Evolutionary conservation across 768 basidiomycete species (phyloP), one percentile per base, ranked within the genome.

Genomic region (Panellus pusillus): DNA sequence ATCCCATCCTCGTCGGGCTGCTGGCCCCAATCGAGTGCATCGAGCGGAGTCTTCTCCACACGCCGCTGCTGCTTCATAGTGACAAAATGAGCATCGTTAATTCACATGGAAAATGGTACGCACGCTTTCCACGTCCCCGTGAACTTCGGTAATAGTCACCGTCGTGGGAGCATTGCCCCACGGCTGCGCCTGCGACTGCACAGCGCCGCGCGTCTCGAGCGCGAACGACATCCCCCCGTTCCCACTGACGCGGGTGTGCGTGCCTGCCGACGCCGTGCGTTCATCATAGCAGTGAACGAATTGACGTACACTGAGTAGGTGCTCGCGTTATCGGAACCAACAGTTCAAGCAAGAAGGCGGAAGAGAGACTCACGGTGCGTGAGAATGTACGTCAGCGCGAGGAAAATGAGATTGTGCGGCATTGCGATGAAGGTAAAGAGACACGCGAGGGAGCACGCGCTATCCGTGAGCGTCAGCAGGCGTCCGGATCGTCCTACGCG

Each of bases 361-460:
- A 7, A 37, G 7, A 36, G 28, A 14, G 18, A 64, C 73, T 27
- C 66, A 78, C 78, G 65, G 60, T 77, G 74, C 11, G 77, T 79
- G 9, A 76, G 64, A 7, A 79, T 58, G 51, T 75, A 77, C 48
- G 74, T 69, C 9, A 80, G 57, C 1, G 68, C 69, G 20, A 79
- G 61, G 63, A 74, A 78, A 35, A 77, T 63, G 55, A 78, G 72
- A 4, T 72, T 78, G 42, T 74, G 68, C 1, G 77, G 75, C 19
- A 76, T 51, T 6, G 77, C 63, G 38, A 76, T 72, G 54, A 74
- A 79, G 75, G 69, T 67, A 55, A 78, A 74, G 63, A 80, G 66
- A 0, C 72, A 70, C 3, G 74, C 67, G 14, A 79, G 58, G 0
- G 79, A 80, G 47, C 72, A 76, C 9, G 78, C 75, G 51, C 77